These are phyloP conservation scores for Phytophthora cryptogea DNA, from an alignment of 352 stramenopile species.

Conservation along the genomic window DNA sequence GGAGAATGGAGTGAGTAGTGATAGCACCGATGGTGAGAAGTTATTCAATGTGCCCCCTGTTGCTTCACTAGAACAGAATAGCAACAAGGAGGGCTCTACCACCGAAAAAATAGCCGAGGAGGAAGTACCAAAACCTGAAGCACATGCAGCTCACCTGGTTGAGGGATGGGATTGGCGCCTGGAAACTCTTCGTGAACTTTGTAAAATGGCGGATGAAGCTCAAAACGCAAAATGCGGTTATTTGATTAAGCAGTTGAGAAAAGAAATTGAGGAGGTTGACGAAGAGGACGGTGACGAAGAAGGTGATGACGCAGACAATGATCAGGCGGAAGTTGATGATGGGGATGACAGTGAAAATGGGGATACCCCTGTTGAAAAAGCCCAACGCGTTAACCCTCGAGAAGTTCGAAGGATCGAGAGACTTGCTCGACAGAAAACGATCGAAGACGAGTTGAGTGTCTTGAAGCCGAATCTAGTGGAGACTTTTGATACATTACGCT, in stretches of 20 bases:
- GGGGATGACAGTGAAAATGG: slow-evolving; percentile 18
- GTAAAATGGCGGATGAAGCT: slow-evolving; percentile 32
- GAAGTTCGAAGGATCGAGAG: slow-evolving; percentile 24
- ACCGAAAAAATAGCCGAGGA: slow-evolving; percentile 2
- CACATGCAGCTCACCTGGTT: neutral
- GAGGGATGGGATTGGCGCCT: slow-evolving; percentile 43
- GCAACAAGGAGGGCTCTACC: neutral
- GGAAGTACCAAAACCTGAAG: neutral
- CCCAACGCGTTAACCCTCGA: slow-evolving; percentile 6
- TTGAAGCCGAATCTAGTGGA: slow-evolving; percentile 42
- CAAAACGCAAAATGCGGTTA: slow-evolving; percentile 23
- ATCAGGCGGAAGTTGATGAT: slow-evolving; percentile 27
- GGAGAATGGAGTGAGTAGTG: slow-evolving; percentile 5
- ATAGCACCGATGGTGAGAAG: neutral
- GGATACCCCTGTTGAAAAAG: neutral
- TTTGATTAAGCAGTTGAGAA: slow-evolving; percentile 24
- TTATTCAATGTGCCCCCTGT: neutral
- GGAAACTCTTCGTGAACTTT: slow-evolving; percentile 30
- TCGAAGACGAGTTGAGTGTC: slow-evolving; percentile 24
- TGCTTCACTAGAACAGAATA: slow-evolving; percentile 7
- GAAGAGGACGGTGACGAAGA: slow-evolving; percentile 39
- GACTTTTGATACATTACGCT: slow-evolving; percentile 31
- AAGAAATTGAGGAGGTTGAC: slow-evolving; percentile 29
- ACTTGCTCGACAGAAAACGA: slow-evolving; percentile 14
- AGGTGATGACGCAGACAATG: slow-evolving; percentile 33